These are phyloP conservation scores for Chamaecrista fasciculata DNA, from an alignment of 306 rosid species.

Conservation along the genomic window DNA sequence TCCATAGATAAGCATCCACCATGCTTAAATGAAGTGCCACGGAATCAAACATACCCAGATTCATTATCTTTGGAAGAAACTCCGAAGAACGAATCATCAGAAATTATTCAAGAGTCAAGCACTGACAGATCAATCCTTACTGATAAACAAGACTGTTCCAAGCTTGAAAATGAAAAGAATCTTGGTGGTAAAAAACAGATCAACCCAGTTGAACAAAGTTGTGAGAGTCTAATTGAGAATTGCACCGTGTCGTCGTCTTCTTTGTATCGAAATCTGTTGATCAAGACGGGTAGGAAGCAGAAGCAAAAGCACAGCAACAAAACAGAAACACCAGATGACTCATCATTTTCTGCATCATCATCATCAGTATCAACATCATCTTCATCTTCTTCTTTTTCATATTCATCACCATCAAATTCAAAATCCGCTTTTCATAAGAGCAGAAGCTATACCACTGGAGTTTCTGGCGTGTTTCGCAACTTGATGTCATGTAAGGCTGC, in stretches of 20 bases:
- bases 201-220: constrained; percentile 15
- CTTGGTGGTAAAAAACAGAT: constrained; percentile 29
- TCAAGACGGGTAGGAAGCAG: constrained; percentile 34
- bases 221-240: constrained; percentile 25
- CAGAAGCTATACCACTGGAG: constrained; percentile 50
- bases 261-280: constrained; percentile 37
- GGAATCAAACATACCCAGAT: constrained; percentile 25
- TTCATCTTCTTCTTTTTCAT: background rate
- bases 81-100: constrained; percentile 43
- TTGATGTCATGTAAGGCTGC: constrained; percentile 57
- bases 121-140: constrained; percentile 58
- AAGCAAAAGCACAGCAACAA: constrained; percentile 28
- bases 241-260: constrained; percentile 37
- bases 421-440: constrained; percentile 43
- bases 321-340: constrained; percentile 28
- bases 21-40: constrained; percentile 25
- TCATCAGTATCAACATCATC: constrained; percentile 26
- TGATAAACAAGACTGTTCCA: constrained; percentile 47
- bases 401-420: constrained; percentile 7
- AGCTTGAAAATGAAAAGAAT: constrained; percentile 45
- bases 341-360: constrained; percentile 32
- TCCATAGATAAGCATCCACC: constrained; percentile 11
- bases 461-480: constrained; percentile 52
- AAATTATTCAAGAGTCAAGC: constrained; percentile 53
- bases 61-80: constrained; percentile 20